These are phyloP conservation scores for Metschnikowia kunwiensis DNA, from an alignment of 805 yeast species.

Conservation along the genomic window DNA sequence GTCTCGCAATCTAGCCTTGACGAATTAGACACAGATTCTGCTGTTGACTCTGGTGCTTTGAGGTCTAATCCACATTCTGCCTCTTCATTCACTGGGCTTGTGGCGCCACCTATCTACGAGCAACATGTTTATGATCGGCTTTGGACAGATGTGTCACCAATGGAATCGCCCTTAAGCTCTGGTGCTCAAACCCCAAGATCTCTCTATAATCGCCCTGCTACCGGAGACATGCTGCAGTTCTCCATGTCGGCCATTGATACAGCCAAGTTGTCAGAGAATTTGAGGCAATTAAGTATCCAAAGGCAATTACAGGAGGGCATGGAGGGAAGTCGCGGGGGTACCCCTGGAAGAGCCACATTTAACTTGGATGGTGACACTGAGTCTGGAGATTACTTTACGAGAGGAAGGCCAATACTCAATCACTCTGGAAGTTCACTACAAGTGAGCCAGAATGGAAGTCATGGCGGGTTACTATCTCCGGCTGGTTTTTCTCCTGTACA, in stretches of 20 bases:
- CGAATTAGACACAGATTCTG: conserved; percentile 10
- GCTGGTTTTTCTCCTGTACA: conserved; percentile 52
- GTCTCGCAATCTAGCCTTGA: conserved; percentile 10
- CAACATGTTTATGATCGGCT: conserved; percentile 77
- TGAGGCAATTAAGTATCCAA: conserved; percentile 50
- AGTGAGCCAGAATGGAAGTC: conserved; percentile 4
- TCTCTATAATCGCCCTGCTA: conserved; percentile 9
- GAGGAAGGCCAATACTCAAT: conserved; percentile 11
- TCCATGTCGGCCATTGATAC: conserved; percentile 41
- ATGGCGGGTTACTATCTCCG: conserved; percentile 27
- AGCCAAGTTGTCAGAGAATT: conserved; percentile 47
- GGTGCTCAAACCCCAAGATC: conserved; percentile 40
- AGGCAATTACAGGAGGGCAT: conserved; percentile 38
- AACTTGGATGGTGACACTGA: conserved; percentile 31
- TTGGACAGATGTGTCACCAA: conserved; percentile 62
- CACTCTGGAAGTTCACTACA: conserved; percentile 9
- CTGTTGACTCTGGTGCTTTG: conserved; percentile 9
- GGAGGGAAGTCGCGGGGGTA: conserved; percentile 14
- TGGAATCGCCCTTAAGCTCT: conserved; percentile 44
- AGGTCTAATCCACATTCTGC: conserved; percentile 28
- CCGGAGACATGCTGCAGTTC: conserved; percentile 20
- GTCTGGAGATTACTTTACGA: conserved; percentile 33
- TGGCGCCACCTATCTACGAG: conserved; percentile 86
- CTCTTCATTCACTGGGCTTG: conserved; percentile 39
- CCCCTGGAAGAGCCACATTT: conserved; percentile 32